phyloP scores from a whole-genome alignment of 1,284 basidiomycete species.

The Rhodofomes roseus region DNA sequence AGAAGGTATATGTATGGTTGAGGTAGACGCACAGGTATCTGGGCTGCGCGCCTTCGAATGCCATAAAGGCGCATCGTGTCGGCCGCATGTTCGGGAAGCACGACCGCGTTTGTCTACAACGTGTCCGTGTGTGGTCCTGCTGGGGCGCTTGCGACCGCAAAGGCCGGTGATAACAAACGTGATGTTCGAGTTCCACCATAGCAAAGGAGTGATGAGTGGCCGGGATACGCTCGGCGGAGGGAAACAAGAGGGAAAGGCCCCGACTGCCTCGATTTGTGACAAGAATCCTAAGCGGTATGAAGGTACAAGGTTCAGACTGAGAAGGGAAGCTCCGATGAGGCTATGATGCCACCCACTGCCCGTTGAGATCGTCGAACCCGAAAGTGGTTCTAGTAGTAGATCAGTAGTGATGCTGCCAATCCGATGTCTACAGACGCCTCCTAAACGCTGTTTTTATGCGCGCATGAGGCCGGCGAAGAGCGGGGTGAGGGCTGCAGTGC shows the following conservation, averaged over 20 bases:
- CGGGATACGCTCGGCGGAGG: background rate
- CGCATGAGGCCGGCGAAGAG: background rate
- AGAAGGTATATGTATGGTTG: background rate
- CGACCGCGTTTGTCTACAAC: background rate
- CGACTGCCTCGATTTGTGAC: too few species aligned
- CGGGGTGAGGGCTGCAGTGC: background rate
- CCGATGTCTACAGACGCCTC: background rate
- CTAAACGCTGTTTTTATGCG: background rate
- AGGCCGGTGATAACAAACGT: background rate
- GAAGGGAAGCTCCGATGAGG: background rate
- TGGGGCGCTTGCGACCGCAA: too few species aligned
- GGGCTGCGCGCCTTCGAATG: background rate
- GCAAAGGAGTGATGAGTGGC: background rate
- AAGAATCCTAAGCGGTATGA: background rate
- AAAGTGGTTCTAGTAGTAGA: background rate
- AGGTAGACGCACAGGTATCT: background rate
- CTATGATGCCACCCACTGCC: background rate
- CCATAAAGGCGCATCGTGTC: background rate
- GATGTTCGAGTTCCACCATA: background rate
- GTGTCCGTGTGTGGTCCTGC: background rate
- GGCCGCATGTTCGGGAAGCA: background rate
- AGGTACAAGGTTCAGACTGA: background rate
- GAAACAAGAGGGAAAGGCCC: background rate
- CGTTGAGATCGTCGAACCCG: background rate
- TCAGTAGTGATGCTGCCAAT: background rate